These are phyloP conservation scores for Phytophthora meadii DNA, from an alignment of 352 stramenopile genomes.

Conservation along the genomic window DNA sequence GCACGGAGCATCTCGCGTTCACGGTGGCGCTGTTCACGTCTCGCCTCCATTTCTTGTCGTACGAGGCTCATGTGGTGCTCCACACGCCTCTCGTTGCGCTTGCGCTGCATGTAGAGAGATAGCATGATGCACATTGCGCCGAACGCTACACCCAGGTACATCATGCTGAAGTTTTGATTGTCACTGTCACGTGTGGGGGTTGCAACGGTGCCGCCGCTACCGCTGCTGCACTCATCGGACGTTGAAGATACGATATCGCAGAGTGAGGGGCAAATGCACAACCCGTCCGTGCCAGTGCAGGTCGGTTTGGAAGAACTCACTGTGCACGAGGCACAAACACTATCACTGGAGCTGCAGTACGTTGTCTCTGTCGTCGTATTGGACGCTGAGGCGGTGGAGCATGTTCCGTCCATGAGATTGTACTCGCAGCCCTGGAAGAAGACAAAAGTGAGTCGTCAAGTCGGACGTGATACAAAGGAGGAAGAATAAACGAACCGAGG, in stretches of 20 bases:
- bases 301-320: constrained; percentile 40
- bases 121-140: constrained; percentile 38
- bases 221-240: constrained; percentile 16
- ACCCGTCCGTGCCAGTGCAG: constrained; percentile 34
- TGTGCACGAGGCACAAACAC: constrained; percentile 34
- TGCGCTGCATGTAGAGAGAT: constrained; percentile 52
- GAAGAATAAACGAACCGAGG: constrained; percentile 23
- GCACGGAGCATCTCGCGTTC: constrained; percentile 37
- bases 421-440: constrained; percentile 45
- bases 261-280: constrained; percentile 54
- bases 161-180: constrained; percentile 25
- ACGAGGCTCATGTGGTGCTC: constrained; percentile 29
- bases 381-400: constrained; percentile 15
- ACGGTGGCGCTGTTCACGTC: constrained; percentile 21
- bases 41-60: constrained; percentile 33
- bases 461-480: not conserved
- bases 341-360: constrained; percentile 37
- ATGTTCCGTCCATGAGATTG: constrained; percentile 39
- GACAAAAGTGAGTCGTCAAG: constrained; percentile 2
- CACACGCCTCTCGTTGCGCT: constrained; percentile 37
- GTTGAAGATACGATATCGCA: constrained; percentile 34
- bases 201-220: constrained; percentile 4
- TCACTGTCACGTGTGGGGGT: constrained; percentile 5
- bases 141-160: constrained; percentile 45
- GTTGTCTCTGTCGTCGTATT: constrained; percentile 21